These are phyloP conservation scores for Hypoxylon sp. DNA, from an alignment of 2,329 filamentous ascomycete species.

Conservation along the genomic window DNA sequence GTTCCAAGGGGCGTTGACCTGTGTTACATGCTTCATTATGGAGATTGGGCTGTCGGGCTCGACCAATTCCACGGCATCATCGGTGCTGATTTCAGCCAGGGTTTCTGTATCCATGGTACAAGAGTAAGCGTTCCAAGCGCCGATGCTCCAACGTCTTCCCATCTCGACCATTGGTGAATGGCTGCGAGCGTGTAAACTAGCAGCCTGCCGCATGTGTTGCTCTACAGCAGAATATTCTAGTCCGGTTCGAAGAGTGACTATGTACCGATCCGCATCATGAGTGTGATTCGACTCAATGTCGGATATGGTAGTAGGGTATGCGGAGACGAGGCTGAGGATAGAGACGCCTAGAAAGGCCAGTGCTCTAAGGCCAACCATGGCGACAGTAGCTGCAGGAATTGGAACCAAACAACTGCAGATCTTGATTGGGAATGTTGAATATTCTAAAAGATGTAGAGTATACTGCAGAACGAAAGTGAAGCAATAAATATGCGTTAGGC, in stretches of 20 bases:
- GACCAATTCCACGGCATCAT: slow-evolving; percentile 24
- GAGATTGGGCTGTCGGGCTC: slow-evolving; percentile 23
- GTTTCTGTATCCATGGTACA: slow-evolving; percentile 21
- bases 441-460: background rate
- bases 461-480: slow-evolving; percentile 1
- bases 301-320: too few relatives aligned
- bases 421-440: background rate
- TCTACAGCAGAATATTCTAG: slow-evolving; percentile 17
- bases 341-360: slow-evolving; percentile 7
- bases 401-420: background rate
- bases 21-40: slow-evolving; percentile 15
- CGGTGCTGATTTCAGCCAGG: slow-evolving; percentile 10
- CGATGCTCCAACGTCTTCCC: slow-evolving; percentile 30
- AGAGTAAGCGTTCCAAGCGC: slow-evolving; percentile 34
- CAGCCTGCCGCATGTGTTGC: slow-evolving; percentile 19
- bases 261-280: slow-evolving; percentile 10
- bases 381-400: background rate
- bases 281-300: too few relatives aligned
- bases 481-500: background rate
- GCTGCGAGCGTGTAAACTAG: slow-evolving; percentile 6
- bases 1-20: slow-evolving; percentile 35
- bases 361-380: slow-evolving; percentile 16
- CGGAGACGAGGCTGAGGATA: background rate
- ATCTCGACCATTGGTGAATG: slow-evolving; percentile 10
- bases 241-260: slow-evolving; percentile 24